Conservation (phyloP, 2,329 filamentous ascomycete species). For the Truncatella angustata region DNA sequence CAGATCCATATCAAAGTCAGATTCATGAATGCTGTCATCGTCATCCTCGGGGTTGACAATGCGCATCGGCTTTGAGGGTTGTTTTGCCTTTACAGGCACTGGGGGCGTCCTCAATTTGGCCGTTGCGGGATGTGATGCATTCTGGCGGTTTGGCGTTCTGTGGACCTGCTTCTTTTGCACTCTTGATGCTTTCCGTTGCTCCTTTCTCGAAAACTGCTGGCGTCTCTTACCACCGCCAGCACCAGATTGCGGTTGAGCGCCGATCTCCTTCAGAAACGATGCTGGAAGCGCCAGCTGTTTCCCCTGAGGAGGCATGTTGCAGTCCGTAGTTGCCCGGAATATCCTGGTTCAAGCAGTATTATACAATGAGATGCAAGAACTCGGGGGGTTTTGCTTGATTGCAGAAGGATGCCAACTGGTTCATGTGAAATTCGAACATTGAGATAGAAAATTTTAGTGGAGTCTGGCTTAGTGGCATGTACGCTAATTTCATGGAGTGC, state of each 20-base stretch:
- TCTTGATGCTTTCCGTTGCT: slow-evolving; percentile 28
- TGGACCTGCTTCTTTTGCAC: slow-evolving; percentile 26
- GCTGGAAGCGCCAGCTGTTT: slow-evolving; percentile 41
- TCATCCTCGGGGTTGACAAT: slow-evolving; percentile 12
- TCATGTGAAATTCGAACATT: too few species aligned
- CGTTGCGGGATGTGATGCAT: neutral
- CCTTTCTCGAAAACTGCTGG: slow-evolving; percentile 27
- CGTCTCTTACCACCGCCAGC: slow-evolving; percentile 13
- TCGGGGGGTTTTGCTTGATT: too few species aligned
- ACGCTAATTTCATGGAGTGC: too few species aligned
- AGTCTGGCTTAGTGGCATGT: too few species aligned
- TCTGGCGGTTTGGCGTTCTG: neutral
- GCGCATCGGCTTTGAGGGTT: slow-evolving; percentile 1
- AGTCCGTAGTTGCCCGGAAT: too few species aligned
- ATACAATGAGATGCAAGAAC: too few species aligned
- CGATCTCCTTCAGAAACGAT: slow-evolving; percentile 43
- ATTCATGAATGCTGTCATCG: slow-evolving; percentile 8
- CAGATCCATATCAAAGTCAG: slow-evolving; percentile 20
- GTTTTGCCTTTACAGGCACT: slow-evolving; percentile 9
- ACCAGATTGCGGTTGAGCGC: slow-evolving; percentile 22
- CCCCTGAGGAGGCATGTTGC: slow-evolving; percentile 17
- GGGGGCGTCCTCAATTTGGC: neutral
- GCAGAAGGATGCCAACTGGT: too few species aligned
- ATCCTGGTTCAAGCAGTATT: too few species aligned
- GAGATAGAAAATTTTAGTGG: too few species aligned